Base-by-base conservation (phyloP, 352 stramenopile species). In the Globisporangium abappressorium region DNA sequence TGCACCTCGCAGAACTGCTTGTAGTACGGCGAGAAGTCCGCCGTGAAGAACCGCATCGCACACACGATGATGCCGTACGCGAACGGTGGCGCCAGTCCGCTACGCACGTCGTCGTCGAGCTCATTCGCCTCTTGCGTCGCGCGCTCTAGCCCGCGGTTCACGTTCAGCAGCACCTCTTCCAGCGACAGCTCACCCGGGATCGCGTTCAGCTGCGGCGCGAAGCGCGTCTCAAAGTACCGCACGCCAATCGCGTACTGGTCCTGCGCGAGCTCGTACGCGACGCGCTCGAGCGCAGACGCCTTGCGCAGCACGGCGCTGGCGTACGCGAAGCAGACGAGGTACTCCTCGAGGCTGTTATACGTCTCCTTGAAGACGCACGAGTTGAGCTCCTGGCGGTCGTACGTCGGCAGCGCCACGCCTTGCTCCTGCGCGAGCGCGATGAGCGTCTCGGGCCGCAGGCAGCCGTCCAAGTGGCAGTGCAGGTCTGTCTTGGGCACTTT, bases 11-110 rank as follows among this genome's bases (percentile, higher is more conserved):
- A 96, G 30, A 96, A 96, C 22, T 92, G 78, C 64, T 83, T 62
- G 66, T 94, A 96, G 75, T 96, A 97, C 24, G 87, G 87, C 41
- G 82, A 82, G 64, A 94, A 93, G 3, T 73, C 76, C n/a, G 74
- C 65, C 7, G 87, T 87, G 74, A 97, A 97, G 74, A 91, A 93
- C 49, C 90, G 78, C 90, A 97, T 97, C 11, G 87, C 90, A 62
- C 90, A 97, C 33, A 92, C 86, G 61, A 97, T 96, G 62, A 97
- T 94, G 61, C 90, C 86, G 54, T 94, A 97, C 24, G 77, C 81
- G 74, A 90, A 95, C 3, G 36, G 70, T 3, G 89, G 90, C 11
- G 86, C 89, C 20, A 81, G 64, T 14, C 78, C 85, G 33, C 65
- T 81, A 18, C 69, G 62, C 24, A 88, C 81, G 49, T 92, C 75